Evolutionary conservation across 2,329 filamentous ascomycete genomes (phyloP), one percentile per base, ranked within the genome.

Genomic region (Hypoxylon sp.): DNA sequence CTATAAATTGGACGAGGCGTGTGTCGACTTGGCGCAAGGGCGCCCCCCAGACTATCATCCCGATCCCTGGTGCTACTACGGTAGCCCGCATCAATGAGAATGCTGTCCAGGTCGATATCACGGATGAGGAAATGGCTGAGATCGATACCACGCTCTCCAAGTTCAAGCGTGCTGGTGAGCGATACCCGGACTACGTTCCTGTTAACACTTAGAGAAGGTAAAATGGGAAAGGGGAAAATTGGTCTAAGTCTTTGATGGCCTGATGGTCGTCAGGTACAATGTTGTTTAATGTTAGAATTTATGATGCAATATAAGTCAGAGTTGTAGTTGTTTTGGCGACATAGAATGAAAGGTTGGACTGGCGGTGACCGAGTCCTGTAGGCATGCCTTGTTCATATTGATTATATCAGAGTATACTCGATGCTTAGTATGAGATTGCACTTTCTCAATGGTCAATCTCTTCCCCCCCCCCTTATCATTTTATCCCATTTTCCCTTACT

Each of bases 31-130:
- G 87, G 85, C 42, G 63, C 31, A 48, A 62, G 52, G 53, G 84
- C 87, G 83, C 86, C 86, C 22, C 69, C 8, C 52, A 55, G 59
- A 78, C 74, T 14, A 86, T 92, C 67, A 86, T 92, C 55, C 90
- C 90, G 5, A 91, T 92, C 67, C 91, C 90, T 0, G 90, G 90
- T 2, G 86, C 90, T 8, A 87, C 87, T 0, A 88, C 83, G 3
- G 81, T 80, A 9, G 83, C 80, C 39, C 83, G 89, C 22, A 83
- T 92, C 10, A 73, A 81, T n/a, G 90, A 92, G 82, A 92, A 92
- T 72, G 79, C 82, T 33, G 84, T 81, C 66, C 70, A 81, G 37
- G 80, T 89, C 4, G 79, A 84, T 0, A 75, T 90, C 50, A 84
- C 80, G 1, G 80, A 83, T 2, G 82, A 81, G 3, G 88, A 90